A percentile compares a stretch with the other conserved stretches of the same genome.
phyloP scores from a whole-genome alignment of 1,284 basidiomycete species.

The Heterobasidion occidentale region DNA sequence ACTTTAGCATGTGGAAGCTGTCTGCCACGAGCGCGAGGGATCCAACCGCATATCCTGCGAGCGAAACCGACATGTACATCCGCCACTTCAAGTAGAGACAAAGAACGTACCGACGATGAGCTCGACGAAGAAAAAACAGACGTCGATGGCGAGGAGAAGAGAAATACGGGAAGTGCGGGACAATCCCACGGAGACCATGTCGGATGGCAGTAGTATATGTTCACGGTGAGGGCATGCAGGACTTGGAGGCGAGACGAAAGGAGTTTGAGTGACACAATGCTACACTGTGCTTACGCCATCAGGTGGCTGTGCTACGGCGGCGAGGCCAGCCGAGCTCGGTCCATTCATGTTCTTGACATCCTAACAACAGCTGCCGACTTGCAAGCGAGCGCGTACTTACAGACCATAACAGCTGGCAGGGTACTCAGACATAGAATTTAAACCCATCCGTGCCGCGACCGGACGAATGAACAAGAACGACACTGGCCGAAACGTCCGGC shows the following conservation, averaged over 20 bases:
- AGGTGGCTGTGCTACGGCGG: too few relatives aligned
- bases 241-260: not conserved
- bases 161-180: conserved; percentile 76
- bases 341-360: too few relatives aligned
- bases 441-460: too few relatives aligned
- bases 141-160: conserved; percentile 78
- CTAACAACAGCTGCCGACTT: too few relatives aligned
- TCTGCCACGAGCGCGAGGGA: conserved; percentile 95
- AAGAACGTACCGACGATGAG: conserved; percentile 65
- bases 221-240: not conserved
- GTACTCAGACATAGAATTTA: too few relatives aligned
- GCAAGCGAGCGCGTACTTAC: too few relatives aligned
- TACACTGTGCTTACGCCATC: not conserved
- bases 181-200: conserved; percentile 23
- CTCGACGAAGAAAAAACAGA: conserved; percentile 91
- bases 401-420: too few relatives aligned
- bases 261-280: conserved; percentile 1
- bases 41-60: conserved; percentile 83
- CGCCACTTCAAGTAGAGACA: not conserved
- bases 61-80: conserved; percentile 3
- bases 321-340: too few relatives aligned
- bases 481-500: too few relatives aligned
- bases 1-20: conserved; percentile 99
- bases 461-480: too few relatives aligned
- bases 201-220: not conserved